phyloP scores from a whole-genome alignment of 768 basidiomycete species.

The Lactifluus subvellereus region DNA sequence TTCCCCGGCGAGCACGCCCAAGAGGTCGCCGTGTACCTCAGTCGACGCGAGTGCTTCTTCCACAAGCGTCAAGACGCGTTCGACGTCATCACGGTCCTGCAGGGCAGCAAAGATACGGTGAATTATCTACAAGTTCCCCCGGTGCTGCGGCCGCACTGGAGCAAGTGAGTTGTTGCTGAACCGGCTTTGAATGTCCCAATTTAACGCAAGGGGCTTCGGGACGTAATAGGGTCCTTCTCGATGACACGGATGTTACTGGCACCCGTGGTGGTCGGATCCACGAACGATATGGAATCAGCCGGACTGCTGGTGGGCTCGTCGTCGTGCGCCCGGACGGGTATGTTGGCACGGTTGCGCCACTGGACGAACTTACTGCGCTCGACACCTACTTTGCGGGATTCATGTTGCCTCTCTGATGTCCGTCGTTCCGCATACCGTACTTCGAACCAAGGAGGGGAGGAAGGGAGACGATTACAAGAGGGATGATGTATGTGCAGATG shows the following conservation, averaged over 20 bases:
- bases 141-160: slow-evolving; percentile 37
- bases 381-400: slow-evolving; percentile 47
- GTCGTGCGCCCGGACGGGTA: slow-evolving; percentile 64
- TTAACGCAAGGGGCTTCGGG: too few species aligned
- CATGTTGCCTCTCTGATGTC: slow-evolving; percentile 24
- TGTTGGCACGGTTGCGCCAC: slow-evolving; percentile 49
- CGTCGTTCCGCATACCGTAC: background rate
- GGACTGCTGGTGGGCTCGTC: slow-evolving; percentile 41
- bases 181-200: too few species aligned
- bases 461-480: background rate
- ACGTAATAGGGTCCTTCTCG: slow-evolving; percentile 47
- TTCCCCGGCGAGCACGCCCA: slow-evolving; percentile 34
- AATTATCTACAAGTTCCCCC: slow-evolving; percentile 32
- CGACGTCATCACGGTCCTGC: slow-evolving; percentile 29
- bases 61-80: slow-evolving; percentile 27
- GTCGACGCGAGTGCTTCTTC: slow-evolving; percentile 29
- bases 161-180: slow-evolving; percentile 32
- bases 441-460: background rate
- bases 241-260: slow-evolving; percentile 45
- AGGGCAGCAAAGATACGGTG: slow-evolving; percentile 32
- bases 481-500: background rate
- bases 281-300: slow-evolving; percentile 45
- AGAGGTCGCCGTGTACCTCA: slow-evolving; percentile 29
- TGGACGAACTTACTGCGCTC: slow-evolving; percentile 38
- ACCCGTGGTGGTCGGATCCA: slow-evolving; percentile 51